Evolutionary conservation across 345 rosid species (phyloP).

Genomic region (Acer yangbiense): DNA sequence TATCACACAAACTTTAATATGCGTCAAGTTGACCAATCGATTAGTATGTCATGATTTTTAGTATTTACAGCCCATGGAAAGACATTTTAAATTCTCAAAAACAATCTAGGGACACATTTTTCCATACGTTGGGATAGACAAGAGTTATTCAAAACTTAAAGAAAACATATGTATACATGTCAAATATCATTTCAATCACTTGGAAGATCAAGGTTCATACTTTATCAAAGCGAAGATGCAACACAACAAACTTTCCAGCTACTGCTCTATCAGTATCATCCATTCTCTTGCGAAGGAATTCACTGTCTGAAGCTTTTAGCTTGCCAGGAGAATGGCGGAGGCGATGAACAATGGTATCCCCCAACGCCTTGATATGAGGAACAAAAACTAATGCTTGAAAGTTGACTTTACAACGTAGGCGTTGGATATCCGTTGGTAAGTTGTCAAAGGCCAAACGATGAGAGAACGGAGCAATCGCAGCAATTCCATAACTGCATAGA

Average conservation of each 20-base stretch:
- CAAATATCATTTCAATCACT: not conserved
- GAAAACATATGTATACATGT: no score
- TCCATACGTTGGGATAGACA: not conserved
- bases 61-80: not conserved
- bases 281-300: conserved; percentile 35
- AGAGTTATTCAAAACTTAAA: not conserved
- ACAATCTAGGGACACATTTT: not conserved
- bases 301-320: conserved; percentile 37
- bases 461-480: conserved; percentile 94
- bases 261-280: conserved; percentile 39
- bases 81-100: not conserved
- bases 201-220: conserved; percentile 37
- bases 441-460: conserved; percentile 90
- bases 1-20: conserved; percentile 7
- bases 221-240: conserved; percentile 98
- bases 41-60: not conserved
- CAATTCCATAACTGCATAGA: conserved; percentile 76
- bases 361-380: conserved; percentile 57
- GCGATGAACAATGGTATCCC: conserved; percentile 64
- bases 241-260: conserved; percentile 73
- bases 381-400: conserved; percentile 79
- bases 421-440: conserved; percentile 69
- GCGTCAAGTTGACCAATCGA: not conserved
- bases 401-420: conserved; percentile 93
- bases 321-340: conserved; percentile 52